Conservation (phyloP, 495 filamentous ascomycete genomes). For the Patellaria atrata region DNA sequence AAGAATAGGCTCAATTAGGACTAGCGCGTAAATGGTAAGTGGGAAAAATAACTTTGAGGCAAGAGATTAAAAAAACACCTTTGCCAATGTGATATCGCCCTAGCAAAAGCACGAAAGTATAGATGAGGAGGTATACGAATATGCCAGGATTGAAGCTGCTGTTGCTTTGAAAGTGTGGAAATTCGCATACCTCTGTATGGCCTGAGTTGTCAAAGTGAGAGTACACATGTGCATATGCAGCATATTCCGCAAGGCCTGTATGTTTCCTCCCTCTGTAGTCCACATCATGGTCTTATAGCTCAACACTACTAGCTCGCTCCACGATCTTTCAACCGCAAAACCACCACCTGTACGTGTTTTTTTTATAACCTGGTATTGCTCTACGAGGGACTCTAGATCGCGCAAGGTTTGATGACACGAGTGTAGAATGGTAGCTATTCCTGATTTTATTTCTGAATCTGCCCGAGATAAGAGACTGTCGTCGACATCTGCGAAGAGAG, state of each 20-base stretch:
- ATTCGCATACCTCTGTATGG: slow-evolving; percentile 28
- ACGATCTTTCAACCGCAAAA: slow-evolving; percentile 23
- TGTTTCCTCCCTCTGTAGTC: slow-evolving; percentile 27
- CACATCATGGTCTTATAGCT: slow-evolving; percentile 28
- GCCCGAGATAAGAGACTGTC: slow-evolving; percentile 22
- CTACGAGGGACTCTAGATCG: slow-evolving; percentile 27
- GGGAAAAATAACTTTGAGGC: too few species aligned
- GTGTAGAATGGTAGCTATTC: slow-evolving; percentile 22
- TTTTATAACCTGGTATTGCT: slow-evolving; percentile 28
- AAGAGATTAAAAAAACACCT: too few species aligned
- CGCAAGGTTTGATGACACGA: slow-evolving; percentile 23
- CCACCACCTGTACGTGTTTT: slow-evolving; percentile 21
- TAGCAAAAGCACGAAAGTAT: too few species aligned
- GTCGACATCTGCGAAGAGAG: slow-evolving; percentile 23
- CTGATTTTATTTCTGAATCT: slow-evolving; percentile 19
- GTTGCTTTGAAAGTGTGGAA: slow-evolving; percentile 2
- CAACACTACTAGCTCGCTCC: slow-evolving; percentile 25
- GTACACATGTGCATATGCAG: slow-evolving; percentile 28
- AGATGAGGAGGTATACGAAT: not conserved
- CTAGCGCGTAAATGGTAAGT: too few species aligned
- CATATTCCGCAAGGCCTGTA: slow-evolving; percentile 23
- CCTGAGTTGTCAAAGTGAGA: slow-evolving; percentile 25
- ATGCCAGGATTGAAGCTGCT: not conserved
- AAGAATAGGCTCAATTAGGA: too few species aligned
- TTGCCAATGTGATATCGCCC: too few species aligned